Evolutionary conservation across 345 rosid genomes (phyloP).

Genomic region (Psidium guajava): DNA sequence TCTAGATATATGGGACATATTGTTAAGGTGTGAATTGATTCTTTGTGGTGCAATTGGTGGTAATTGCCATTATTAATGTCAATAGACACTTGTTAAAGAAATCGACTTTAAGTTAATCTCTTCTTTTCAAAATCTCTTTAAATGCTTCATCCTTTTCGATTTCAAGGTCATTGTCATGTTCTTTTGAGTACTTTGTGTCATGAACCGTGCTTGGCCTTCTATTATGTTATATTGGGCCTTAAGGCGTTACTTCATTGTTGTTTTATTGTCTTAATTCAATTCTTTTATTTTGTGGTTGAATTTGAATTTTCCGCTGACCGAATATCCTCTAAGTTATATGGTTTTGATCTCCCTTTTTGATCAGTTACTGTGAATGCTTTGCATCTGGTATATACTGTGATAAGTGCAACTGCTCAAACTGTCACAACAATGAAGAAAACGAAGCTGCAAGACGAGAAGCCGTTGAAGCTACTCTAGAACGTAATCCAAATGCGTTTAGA

Average conservation of each 20-base stretch:
- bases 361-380: conserved; percentile 97
- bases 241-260: background rate
- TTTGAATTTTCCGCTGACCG: background rate
- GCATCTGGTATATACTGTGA: conserved; percentile 96
- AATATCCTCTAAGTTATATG: background rate
- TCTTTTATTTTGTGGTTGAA: background rate
- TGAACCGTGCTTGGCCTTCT: background rate
- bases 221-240: background rate
- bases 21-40: background rate
- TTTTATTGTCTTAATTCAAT: background rate
- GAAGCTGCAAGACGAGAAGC: conserved; percentile 93
- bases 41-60: background rate
- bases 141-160: background rate
- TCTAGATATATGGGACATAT: background rate
- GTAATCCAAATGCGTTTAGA: conserved; percentile 95
- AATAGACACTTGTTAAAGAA: background rate
- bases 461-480: conserved; percentile 85
- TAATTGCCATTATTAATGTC: background rate
- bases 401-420: conserved; percentile 92
- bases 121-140: background rate
- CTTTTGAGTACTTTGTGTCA: background rate
- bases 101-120: background rate
- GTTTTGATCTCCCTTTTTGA: conserved; percentile 4
- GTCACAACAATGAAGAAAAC: conserved; percentile 87
- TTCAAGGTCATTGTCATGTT: background rate